Base-by-base conservation (phyloP, 2,329 filamentous ascomycete species). In the Myriosclerotinia curreyana region DNA sequence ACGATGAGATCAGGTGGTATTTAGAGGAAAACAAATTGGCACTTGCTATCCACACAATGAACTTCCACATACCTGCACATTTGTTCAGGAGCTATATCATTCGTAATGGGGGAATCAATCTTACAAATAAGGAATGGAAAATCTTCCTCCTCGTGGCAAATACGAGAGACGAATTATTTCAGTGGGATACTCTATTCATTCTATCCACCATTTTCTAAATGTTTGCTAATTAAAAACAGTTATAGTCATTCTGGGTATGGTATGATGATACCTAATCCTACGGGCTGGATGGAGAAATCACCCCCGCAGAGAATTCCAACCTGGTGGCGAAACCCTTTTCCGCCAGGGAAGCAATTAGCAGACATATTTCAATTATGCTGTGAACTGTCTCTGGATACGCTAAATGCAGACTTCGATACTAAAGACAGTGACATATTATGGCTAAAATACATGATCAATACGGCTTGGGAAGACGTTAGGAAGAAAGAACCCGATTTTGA, bases 41-140 rank as follows among this genome's bases (percentile, higher is more conserved):
- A 31, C 59, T 61, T n/a, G 59, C 59, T 22, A 53, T 61, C 38
- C 46, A 61, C 15, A 61, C 59, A 31, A 53, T 61, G 36, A 12
- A 61, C 3, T 61, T 31, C 12, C 9, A 50, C 25, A 53, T 53
- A 15, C 59, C 48, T n/a, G 59, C 46, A 15, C 59, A 61, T 53
- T 9, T 61, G 22, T 28, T 61, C 28, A 40, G 48, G n/a, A 25
- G 36, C 38, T 61, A 61, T 25, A 53, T 61, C 17, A 6, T 25
- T 38, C 46, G 59, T 51, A 20, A 36, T 17, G 59, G 48, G 17
- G 59, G 59, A n/a, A 52, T 61, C 6, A 31, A 42, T 2, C 36
- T 61, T 22, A 53, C 59, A 14, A 44, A 61, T 34, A 22, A 9
- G 17, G 34, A 61, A 53, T 53, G 48, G 59, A 53, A 40, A 53